A percentile compares a stretch with the other conserved stretches of the same genome.
phyloP scores from a whole-genome alignment of 2,329 filamentous ascomycete genomes.

The Magnaporthiopsis rhizophila region DNA sequence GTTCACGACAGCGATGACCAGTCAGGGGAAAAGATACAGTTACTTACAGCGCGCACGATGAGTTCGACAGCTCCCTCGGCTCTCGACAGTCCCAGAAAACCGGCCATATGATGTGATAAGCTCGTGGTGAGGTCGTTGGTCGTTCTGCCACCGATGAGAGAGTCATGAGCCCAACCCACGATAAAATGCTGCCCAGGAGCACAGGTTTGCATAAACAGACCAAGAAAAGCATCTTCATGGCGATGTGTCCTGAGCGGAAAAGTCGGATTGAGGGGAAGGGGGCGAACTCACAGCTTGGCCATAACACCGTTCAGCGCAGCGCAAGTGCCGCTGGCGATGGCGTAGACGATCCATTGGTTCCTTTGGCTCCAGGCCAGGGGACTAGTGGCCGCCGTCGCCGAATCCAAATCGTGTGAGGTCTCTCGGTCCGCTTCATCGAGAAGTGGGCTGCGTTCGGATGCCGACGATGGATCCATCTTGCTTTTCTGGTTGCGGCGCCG shows the following conservation, averaged over 20 bases:
- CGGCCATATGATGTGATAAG: slow-evolving; percentile 37
- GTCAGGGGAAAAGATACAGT: neutral
- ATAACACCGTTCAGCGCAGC: slow-evolving; percentile 78
- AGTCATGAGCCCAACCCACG: neutral
- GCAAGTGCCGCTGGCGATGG: slow-evolving; percentile 66
- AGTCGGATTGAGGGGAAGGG: no score
- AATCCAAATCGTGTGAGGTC: neutral
- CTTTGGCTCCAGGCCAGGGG: slow-evolving; percentile 19
- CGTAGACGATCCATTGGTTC: slow-evolving; percentile 58
- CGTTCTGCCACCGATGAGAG: slow-evolving; percentile 29
- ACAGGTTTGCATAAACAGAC: neutral
- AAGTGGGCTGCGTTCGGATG: slow-evolving; percentile 2
- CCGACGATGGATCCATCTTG: slow-evolving; percentile 1
- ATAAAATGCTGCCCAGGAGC: neutral
- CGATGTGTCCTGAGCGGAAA: neutral
- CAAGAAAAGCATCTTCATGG: neutral
- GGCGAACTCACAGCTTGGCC: slow-evolving; percentile 63
- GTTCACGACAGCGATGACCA: neutral
- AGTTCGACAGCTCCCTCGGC: slow-evolving; percentile 37
- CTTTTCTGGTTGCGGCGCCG: neutral
- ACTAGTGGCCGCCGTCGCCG: neutral
- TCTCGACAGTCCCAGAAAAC: slow-evolving; percentile 32
- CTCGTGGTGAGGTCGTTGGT: slow-evolving; percentile 46
- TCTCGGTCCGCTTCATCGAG: neutral
- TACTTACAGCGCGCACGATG: slow-evolving; percentile 40